These are phyloP conservation scores for Neurospora sp. DNA, from an alignment of 495 filamentous ascomycete genomes.

Conservation along the genomic window DNA sequence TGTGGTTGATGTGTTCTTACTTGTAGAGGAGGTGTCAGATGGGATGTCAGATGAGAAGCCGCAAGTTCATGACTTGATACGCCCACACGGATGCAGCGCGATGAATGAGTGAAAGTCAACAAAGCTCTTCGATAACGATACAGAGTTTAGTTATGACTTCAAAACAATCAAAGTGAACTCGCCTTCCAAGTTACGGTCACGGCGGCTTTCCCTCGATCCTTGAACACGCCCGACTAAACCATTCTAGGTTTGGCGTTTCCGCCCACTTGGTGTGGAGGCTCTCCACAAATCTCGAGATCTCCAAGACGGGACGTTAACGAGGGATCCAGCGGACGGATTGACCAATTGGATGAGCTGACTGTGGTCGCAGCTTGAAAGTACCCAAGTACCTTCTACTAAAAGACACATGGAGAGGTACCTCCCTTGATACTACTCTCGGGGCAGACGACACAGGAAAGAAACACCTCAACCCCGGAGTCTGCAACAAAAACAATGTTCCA, in stretches of 20 bases:
- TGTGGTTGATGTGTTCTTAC: not conserved
- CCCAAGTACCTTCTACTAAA: not conserved
- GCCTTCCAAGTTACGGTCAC: not conserved
- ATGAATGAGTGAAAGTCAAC: not conserved
- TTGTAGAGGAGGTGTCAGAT: not conserved
- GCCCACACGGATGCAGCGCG: not conserved
- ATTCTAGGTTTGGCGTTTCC: not conserved
- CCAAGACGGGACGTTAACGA: not conserved
- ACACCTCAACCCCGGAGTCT: not conserved
- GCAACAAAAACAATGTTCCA: too few species aligned
- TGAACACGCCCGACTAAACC: not conserved
- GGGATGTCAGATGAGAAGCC: not conserved
- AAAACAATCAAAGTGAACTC: not conserved
- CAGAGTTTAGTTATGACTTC: not conserved
- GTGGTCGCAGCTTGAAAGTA: not conserved
- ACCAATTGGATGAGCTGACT: not conserved
- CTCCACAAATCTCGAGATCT: not conserved
- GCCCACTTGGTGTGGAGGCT: not conserved
- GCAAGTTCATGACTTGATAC: not conserved
- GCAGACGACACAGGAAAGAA: not conserved
- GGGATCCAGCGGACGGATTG: not conserved
- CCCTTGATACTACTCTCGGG: too few species aligned
- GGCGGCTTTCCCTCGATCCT: not conserved
- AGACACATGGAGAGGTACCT: not conserved
- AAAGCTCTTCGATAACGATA: not conserved